Conservation (phyloP, 306 rosid species). For the Cucurbita ficifolia region DNA sequence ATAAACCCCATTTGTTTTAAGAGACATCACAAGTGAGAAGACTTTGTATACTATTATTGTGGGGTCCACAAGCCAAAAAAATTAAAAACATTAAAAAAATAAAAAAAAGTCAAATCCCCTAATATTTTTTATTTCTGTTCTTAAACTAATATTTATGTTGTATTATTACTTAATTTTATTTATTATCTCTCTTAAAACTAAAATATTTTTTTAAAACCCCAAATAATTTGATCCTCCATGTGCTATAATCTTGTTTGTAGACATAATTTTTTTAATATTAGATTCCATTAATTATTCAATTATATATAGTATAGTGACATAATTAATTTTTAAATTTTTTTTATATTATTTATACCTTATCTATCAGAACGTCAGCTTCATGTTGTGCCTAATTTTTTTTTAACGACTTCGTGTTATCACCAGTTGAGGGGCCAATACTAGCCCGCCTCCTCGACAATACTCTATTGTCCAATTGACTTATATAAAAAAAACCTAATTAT, state of each 20-base stretch:
- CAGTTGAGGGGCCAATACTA: not conserved
- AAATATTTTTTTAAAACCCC: not conserved
- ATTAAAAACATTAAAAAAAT: not conserved
- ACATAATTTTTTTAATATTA: not conserved
- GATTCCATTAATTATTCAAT: not conserved
- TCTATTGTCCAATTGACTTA: not conserved
- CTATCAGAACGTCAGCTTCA: not conserved
- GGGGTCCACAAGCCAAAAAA: not conserved
- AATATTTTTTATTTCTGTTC: too few relatives aligned
- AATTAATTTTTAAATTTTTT: too few relatives aligned
- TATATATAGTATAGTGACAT: not conserved
- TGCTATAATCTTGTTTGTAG: not conserved
- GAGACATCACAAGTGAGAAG: constrained; percentile 1
- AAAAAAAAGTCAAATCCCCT: not conserved
- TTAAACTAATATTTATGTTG: not conserved
- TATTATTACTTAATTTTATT: not conserved
- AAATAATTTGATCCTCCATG: constrained; percentile 5
- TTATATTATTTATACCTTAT: not conserved
- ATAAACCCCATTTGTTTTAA: not conserved
- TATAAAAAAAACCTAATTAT: not conserved
- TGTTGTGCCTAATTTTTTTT: not conserved
- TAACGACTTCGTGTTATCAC: not conserved
- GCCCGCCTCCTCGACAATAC: not conserved
- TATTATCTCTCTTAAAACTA: not conserved
- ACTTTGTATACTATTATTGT: constrained; percentile 1